These are phyloP conservation scores for Pythium pectinolyticum DNA, from an alignment of 352 stramenopile genomes.

Conservation along the genomic window DNA sequence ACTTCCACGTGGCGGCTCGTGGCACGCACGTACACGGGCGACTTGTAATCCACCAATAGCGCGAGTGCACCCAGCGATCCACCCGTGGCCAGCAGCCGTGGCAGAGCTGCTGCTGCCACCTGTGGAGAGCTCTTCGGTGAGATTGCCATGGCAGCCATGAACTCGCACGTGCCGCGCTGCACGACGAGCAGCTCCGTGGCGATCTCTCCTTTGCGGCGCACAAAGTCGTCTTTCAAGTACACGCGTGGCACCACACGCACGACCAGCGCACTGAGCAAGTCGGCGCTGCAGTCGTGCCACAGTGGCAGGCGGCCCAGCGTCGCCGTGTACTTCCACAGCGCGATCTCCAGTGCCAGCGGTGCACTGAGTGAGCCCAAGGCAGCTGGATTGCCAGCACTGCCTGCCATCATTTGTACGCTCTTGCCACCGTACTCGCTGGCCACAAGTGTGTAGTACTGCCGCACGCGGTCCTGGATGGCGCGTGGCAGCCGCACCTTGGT, in stretches of 20 bases:
- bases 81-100: slow-evolving; percentile 14
- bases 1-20: slow-evolving; percentile 31
- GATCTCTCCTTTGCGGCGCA: slow-evolving; percentile 32
- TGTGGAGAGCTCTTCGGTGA: slow-evolving; percentile 2
- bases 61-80: slow-evolving; percentile 25
- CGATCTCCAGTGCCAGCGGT: slow-evolving; percentile 35
- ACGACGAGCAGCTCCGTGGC: slow-evolving; percentile 34
- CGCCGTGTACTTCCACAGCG: slow-evolving; percentile 28
- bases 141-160: slow-evolving; percentile 16
- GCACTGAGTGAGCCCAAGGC: neutral
- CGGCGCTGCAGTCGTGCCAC: slow-evolving; percentile 27
- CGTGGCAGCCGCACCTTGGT: slow-evolving; percentile 24
- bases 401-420: too few species aligned
- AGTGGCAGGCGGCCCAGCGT: slow-evolving; percentile 28
- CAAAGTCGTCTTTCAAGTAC: slow-evolving; percentile 39
- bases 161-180: slow-evolving; percentile 32
- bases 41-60: slow-evolving; percentile 32
- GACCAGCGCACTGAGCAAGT: slow-evolving; percentile 35
- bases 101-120: neutral
- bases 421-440: slow-evolving; percentile 33
- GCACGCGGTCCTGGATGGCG: slow-evolving; percentile 31
- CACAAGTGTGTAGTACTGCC: slow-evolving; percentile 37
- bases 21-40: slow-evolving; percentile 22
- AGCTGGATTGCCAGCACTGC: neutral
- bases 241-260: slow-evolving; percentile 21